Evolutionary conservation across 768 basidiomycete genomes (phyloP).

Genomic region (Panaeolus papilionaceus): DNA sequence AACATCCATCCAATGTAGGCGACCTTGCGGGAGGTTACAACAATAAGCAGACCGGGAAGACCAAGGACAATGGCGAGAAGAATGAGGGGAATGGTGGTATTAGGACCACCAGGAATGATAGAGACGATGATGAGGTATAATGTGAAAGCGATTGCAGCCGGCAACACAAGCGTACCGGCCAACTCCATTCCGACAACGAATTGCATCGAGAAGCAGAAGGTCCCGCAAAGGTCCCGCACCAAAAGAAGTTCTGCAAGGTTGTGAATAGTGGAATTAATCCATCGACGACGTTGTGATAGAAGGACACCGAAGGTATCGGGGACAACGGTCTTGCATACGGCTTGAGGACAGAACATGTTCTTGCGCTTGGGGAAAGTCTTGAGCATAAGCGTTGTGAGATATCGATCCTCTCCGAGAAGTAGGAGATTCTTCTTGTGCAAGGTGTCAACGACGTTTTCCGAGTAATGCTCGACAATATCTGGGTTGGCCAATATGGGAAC

Average conservation of each 20-base stretch:
- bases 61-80: slow-evolving; percentile 94
- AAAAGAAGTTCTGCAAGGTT: slow-evolving; percentile 94
- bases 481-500: slow-evolving; percentile 98
- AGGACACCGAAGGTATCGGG: slow-evolving; percentile 95
- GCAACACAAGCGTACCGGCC: slow-evolving; percentile 93
- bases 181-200: slow-evolving; percentile 99
- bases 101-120: slow-evolving; percentile 79
- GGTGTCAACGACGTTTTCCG: slow-evolving; percentile 99
- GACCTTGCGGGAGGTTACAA: slow-evolving; percentile 93
- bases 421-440: slow-evolving; percentile 99
- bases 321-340: slow-evolving; percentile 98
- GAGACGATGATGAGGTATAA: slow-evolving; percentile 90
- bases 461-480: slow-evolving; percentile 98
- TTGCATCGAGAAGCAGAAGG: slow-evolving; percentile 99
- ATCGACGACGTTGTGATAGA: slow-evolving; percentile 95
- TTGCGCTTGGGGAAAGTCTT: slow-evolving; percentile 99
- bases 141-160: slow-evolving; percentile 97
- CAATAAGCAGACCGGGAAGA: slow-evolving; percentile 93
- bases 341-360: slow-evolving; percentile 98
- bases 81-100: slow-evolving; percentile 89
- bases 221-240: slow-evolving; percentile 98
- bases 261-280: slow-evolving; percentile 99
- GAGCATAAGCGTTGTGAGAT: slow-evolving; percentile 95
- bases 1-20: slow-evolving; percentile 98
- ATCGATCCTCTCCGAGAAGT: slow-evolving; percentile 98